Conservation (phyloP, 2,329 filamentous ascomycete species). For the Zelopaecilomyces penicillatus region DNA sequence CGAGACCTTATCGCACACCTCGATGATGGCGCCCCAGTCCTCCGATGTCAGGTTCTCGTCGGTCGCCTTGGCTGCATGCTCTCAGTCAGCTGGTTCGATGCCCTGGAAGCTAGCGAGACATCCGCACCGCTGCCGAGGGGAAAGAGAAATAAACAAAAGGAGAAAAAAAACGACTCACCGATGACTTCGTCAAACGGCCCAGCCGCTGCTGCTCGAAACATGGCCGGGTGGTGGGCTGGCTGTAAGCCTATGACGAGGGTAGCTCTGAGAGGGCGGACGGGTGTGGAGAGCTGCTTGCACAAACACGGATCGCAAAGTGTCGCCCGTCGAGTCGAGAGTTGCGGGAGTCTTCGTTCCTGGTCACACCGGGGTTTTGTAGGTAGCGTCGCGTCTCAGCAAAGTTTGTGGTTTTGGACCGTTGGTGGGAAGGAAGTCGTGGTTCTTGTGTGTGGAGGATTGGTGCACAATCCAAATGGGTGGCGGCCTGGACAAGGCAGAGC, state of each 20-base stretch:
- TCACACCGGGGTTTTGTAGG: too few species aligned
- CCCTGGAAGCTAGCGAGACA: neutral
- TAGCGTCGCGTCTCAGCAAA: too few species aligned
- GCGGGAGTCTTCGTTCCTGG: too few species aligned
- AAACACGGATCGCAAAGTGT: too few species aligned
- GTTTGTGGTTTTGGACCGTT: too few species aligned
- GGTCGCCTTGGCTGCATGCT: slow-evolving; percentile 59
- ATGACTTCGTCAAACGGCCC: slow-evolving; percentile 52
- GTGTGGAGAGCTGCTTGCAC: too few species aligned
- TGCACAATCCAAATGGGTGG: too few species aligned
- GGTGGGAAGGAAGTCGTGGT: too few species aligned
- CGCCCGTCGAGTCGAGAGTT: too few species aligned
- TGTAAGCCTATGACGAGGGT: slow-evolving; percentile 11
- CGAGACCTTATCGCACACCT: slow-evolving; percentile 53
- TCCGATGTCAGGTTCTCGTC: slow-evolving; percentile 94
- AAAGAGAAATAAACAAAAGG: neutral
- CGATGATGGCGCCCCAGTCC: slow-evolving; percentile 58
- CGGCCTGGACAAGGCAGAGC: too few species aligned
- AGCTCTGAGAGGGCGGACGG: neutral
- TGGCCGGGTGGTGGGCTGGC: slow-evolving; percentile 26
- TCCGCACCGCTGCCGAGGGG: neutral
- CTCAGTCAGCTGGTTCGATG: slow-evolving; percentile 11
- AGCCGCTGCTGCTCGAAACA: slow-evolving; percentile 50
- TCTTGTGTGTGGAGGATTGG: too few species aligned
- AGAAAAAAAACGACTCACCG: slow-evolving; percentile 34